Percentiles rank a stretch among this genome's conserved stretches.
These are phyloP conservation scores for Fusarium concolor DNA, from an alignment of 2,329 filamentous ascomycete species.

Conservation along the genomic window DNA sequence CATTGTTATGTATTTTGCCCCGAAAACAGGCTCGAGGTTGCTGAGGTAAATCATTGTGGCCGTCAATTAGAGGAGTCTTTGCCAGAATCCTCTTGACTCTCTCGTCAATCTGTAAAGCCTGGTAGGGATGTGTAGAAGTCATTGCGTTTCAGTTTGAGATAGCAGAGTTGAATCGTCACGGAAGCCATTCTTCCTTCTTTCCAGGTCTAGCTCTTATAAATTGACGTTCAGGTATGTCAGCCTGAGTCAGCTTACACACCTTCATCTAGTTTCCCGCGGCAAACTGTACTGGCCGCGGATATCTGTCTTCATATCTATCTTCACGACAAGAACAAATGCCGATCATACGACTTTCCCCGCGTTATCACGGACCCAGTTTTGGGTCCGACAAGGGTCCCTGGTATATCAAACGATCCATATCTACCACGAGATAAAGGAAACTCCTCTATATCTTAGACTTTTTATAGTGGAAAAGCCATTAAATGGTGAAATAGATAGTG, in stretches of 20 bases:
- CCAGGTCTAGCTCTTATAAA: not conserved
- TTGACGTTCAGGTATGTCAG: accelerated
- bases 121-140: not conserved
- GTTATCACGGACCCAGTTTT: conserved; percentile 1
- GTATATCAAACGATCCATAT: not conserved
- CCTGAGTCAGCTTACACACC: not conserved
- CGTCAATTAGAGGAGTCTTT: not conserved
- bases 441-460: not conserved
- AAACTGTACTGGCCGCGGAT: not conserved
- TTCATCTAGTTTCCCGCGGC: not conserved
- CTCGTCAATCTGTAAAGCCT: not conserved
- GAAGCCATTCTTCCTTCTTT: not conserved
- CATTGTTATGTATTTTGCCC: conserved; percentile 2
- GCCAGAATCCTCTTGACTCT: conserved; percentile 7
- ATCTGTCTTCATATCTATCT: not conserved
- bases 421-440: not conserved
- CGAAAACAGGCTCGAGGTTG: conserved; percentile 9
- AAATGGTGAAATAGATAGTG: too few relatives aligned
- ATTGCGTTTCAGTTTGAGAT: not conserved
- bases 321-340: not conserved
- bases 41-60: conserved; percentile 3
- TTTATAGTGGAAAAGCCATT: not conserved
- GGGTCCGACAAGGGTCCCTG: not conserved
- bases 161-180: accelerated
- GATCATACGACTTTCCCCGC: not conserved